Base-by-base conservation (phyloP, 805 yeast species). In the Jamesozyma piceae region DNA sequence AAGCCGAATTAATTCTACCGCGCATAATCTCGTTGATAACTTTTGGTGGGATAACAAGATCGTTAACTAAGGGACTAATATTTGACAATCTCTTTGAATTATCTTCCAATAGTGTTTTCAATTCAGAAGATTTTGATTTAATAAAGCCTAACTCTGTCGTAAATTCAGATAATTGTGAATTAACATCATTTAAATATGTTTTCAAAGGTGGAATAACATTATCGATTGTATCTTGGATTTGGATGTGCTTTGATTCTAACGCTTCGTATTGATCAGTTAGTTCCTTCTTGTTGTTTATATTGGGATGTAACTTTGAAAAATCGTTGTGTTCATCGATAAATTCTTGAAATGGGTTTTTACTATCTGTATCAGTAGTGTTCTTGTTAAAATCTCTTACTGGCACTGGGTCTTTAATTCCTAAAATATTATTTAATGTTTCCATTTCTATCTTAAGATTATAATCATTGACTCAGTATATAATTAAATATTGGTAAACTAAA, bases 21-120 rank as follows among this genome's bases (percentile, higher is more conserved):
- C 67, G 67, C 2, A 77, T 52, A 1, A 90, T 67, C 5, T 79
- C 74, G 43, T 66, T 64, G 5, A 84, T 74, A 2, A 83, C 68
- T 1, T 74, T 74, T 0, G 95, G 92, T 0, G 96, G 84, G 6
- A 89, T 75, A 45, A 83, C 67, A 29, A 84, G 66, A 49, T 84
- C 89, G 31, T 82, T 72, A 1, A 88, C 79, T n/a, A 85, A 65
- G 0, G 95, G 95, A 17, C 82, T 77, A 43, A 88, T 71, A 40
- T 68, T 68, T 8, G 61, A 58, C 43, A 78, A 75, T 17, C 74
- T 69, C 27, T 62, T 52, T 15, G 72, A 68, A 38, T 81, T 75
- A 32, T 65, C 62, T 11, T 66, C 66, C 13, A 80, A 66, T 33
- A 77, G 67, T 18, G 60, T 51, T 32, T 74, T 70, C 34, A 82